phyloP scores from a whole-genome alignment of 1,284 basidiomycete species.

The Tremellales sp. region DNA sequence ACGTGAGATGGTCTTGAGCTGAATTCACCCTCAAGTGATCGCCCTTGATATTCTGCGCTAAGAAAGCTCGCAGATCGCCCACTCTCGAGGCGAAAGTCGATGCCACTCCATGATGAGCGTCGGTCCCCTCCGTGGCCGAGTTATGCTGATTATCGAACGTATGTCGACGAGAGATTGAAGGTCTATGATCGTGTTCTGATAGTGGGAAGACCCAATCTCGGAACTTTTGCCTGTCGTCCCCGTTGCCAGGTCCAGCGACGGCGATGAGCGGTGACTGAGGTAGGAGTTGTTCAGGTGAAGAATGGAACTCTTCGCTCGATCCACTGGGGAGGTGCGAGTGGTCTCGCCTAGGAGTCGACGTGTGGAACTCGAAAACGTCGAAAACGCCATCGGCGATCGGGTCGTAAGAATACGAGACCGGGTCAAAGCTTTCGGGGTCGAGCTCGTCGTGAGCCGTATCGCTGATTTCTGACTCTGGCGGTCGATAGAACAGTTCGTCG shows the following conservation, averaged over 20 bases:
- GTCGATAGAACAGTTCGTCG: neutral
- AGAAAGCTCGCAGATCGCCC: neutral
- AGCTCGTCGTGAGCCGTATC: neutral
- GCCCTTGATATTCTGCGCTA: neutral
- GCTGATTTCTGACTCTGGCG: neutral
- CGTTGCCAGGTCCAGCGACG: neutral
- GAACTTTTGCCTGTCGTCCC: too few species aligned
- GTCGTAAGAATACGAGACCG: neutral
- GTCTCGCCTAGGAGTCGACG: neutral
- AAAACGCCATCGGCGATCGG: neutral
- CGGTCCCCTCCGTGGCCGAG: neutral
- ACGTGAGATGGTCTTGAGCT: neutral
- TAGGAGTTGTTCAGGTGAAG: neutral
- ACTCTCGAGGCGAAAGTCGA: neutral
- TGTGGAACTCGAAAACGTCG: neutral
- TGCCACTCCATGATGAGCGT: neutral
- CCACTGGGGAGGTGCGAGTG: neutral
- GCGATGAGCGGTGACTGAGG: neutral
- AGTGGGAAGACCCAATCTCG: neutral
- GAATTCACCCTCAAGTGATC: neutral
- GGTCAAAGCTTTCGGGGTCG: neutral
- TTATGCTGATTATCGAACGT: neutral
- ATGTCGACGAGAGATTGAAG: neutral
- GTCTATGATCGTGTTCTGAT: neutral
- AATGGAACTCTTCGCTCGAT: neutral